phyloP scores from a whole-genome alignment of 1,284 basidiomycete species.

The Lentinus polychrous region DNA sequence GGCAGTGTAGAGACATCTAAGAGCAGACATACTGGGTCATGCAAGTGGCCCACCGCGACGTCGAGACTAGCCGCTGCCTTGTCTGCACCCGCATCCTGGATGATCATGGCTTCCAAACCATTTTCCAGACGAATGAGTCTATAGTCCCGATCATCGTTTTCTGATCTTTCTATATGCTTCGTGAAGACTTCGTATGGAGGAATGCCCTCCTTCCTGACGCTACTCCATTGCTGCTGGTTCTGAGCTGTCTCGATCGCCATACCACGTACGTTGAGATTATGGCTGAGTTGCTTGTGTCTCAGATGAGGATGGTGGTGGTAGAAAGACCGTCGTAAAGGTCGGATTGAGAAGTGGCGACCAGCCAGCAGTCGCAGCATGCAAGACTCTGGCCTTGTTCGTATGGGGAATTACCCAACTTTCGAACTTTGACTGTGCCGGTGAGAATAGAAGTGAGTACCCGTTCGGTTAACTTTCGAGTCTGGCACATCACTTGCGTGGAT shows the following conservation, averaged over 20 bases:
- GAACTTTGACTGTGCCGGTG: neutral
- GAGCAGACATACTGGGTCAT: constrained; percentile 72
- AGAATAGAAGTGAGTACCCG: too few species aligned
- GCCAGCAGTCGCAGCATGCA: constrained; percentile 17
- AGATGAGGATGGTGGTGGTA: neutral
- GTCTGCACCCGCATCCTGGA: constrained; percentile 86
- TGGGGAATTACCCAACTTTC: neutral
- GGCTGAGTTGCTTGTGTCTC: neutral
- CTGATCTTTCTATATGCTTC: constrained; percentile 68
- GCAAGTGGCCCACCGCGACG: constrained; percentile 92
- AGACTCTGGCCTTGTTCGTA: neutral
- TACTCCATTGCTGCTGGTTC: constrained; percentile 17
- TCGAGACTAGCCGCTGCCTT: constrained; percentile 95
- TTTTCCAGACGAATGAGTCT: constrained; percentile 82
- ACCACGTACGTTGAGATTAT: neutral
- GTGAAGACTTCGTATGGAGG: constrained; percentile 40
- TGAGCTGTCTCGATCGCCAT: constrained; percentile 10
- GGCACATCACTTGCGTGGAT: too few species aligned
- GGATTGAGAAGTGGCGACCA: constrained; percentile 9
- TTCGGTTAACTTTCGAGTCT: too few species aligned
- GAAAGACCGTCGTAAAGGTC: constrained; percentile 1
- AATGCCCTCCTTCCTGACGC: constrained; percentile 13
- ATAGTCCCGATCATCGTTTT: constrained; percentile 74
- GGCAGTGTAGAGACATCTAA: constrained; percentile 1
- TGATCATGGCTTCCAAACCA: constrained; percentile 80